Conservation (phyloP, 1,284 basidiomycete species). For the Leccinum fallax region DNA sequence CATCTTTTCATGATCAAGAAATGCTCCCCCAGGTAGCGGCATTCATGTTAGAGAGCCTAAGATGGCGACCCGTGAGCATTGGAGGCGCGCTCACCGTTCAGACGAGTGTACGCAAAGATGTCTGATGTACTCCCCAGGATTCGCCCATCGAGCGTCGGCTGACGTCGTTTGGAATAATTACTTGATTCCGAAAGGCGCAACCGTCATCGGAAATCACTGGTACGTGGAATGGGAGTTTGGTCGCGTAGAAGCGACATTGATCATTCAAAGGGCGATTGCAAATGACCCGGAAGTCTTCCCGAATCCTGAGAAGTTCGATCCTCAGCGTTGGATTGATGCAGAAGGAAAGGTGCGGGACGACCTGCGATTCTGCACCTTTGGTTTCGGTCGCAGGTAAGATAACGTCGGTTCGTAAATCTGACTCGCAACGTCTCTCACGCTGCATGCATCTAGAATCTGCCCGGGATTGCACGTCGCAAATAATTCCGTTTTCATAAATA, state of each 20-base stretch:
- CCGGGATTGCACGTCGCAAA: constrained; percentile 33
- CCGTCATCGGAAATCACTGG: constrained; percentile 63
- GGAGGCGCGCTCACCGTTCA: constrained; percentile 12
- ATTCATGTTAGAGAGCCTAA: constrained; percentile 33
- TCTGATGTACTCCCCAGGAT: constrained; percentile 39
- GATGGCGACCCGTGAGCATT: constrained; percentile 36
- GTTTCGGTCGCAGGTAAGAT: constrained; percentile 56
- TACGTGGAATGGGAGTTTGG: constrained; percentile 16
- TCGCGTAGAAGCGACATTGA: neutral
- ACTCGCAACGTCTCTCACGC: constrained; percentile 11
- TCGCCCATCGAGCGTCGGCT: constrained; percentile 54
- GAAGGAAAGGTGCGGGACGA: constrained; percentile 53
- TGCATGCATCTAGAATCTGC: constrained; percentile 20
- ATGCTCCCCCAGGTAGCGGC: constrained; percentile 30
- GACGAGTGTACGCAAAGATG: neutral
- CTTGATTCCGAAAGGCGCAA: constrained; percentile 58
- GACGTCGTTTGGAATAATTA: constrained; percentile 60
- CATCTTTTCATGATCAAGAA: constrained; percentile 25
- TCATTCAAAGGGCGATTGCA: constrained; percentile 46
- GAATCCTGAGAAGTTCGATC: constrained; percentile 60
- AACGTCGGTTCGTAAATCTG: neutral
- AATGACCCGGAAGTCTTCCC: constrained; percentile 60
- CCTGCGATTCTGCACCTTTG: constrained; percentile 55
- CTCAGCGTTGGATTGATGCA: constrained; percentile 56
- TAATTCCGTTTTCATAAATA: constrained; percentile 29